Base-by-base conservation (phyloP, 371 early-diverging fungal genomes). In the Mucor plumbeus region DNA sequence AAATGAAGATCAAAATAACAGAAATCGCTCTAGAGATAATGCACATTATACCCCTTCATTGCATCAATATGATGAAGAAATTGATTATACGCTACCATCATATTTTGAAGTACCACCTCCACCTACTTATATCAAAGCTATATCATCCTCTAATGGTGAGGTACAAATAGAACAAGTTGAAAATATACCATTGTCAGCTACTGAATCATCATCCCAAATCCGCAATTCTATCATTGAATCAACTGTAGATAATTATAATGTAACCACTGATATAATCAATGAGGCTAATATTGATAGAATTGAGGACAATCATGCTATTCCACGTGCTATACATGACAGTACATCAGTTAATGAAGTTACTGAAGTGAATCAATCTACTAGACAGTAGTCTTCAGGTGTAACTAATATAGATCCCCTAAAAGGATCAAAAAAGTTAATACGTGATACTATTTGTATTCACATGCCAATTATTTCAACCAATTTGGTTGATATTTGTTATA, bases 71-170 rank as follows among this genome's bases (percentile, higher is more conserved):
- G 43, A 59, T 6, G 41, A 39, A 10, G 59, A 59, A 41, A 59
- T 59, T 59, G 59, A 59, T 41, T 59, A 59, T 26, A 59, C 59
- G 5, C 26, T 59, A 31, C 59, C 59, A 9, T 41, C 43, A n/a
- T 59, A 59, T 26, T 59, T 41, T 4, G 59, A 59, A 59, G 38
- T 59, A 14, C 59, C 43, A 8, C 17, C 59, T 14, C 59, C 59
- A 19, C 59, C 59, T 11, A 26, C 59, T 6, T 59, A 59, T 10
- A 41, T 3, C 8, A 59, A 59, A 55, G 48, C n/a, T 9, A 48
- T 48, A n/a, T 48, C 26, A 3, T 26, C 17, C n/a, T 19, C 48
- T 6, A 19, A 19, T 19, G 10, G 48, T n/a, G 48, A 48, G 5
- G n/a, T 10, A n/a, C 17, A 48, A 9, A 48, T 21, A 1, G 19